phyloP scores from a whole-genome alignment of 805 yeast genomes.

The Wickerhamiella azymoides region DNA sequence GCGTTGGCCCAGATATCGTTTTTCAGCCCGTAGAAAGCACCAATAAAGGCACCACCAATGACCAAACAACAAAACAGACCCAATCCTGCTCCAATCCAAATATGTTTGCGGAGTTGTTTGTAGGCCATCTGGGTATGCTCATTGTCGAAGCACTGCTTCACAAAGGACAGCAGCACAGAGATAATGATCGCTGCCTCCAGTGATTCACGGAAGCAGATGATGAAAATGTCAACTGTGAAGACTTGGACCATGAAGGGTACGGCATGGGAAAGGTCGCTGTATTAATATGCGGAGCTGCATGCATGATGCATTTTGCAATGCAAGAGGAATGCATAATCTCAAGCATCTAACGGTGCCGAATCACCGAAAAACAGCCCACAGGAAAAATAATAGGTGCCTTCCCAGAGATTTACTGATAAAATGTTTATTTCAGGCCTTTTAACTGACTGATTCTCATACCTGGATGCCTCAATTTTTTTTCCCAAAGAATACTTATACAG shows the following conservation, averaged over 20 bases:
- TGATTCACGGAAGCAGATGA: constrained; percentile 85
- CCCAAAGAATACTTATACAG: neutral
- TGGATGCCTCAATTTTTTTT: neutral
- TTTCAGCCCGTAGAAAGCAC: constrained; percentile 71
- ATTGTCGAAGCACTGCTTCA: constrained; percentile 72
- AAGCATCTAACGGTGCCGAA: neutral
- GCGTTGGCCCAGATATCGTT: constrained; percentile 74
- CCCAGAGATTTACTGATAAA: no score
- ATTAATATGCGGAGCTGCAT: neutral
- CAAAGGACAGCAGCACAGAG: constrained; percentile 80
- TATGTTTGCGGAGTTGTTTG: constrained; percentile 56
- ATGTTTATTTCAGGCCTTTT: no score
- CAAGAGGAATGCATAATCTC: neutral
- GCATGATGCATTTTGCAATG: constrained; percentile 4
- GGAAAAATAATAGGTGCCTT: no score
- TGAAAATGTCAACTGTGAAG: constrained; percentile 56
- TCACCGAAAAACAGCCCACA: neutral
- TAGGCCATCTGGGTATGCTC: constrained; percentile 32
- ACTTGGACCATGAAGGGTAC: constrained; percentile 34
- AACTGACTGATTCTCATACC: neutral
- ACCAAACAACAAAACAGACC: constrained; percentile 72
- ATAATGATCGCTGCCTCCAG: constrained; percentile 86
- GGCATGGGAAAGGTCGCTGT: no score
- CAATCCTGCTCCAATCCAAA: constrained; percentile 65
- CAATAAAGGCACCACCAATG: constrained; percentile 88